Conservation (phyloP, 495 filamentous ascomycete species). For the Trypethelium eluteriae region DNA sequence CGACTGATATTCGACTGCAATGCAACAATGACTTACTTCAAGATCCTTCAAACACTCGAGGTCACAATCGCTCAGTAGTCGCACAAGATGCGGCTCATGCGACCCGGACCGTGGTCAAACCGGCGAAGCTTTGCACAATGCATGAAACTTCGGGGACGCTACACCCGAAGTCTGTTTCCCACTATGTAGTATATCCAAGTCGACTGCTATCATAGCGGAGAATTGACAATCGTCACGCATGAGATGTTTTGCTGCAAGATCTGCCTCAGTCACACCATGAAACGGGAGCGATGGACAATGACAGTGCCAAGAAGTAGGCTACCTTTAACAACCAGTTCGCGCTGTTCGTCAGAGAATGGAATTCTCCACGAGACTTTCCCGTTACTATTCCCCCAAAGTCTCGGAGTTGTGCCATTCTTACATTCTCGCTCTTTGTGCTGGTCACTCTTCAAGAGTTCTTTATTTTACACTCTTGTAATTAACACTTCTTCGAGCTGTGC, state of each 20-base stretch:
- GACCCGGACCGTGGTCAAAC: not conserved
- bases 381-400: not conserved
- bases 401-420: not conserved
- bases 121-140: not conserved
- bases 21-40: no score
- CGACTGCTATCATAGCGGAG: not conserved
- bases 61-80: not conserved
- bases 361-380: constrained; percentile 1
- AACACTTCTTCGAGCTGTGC: constrained; percentile 8
- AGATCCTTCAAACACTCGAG: not conserved
- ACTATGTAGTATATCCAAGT: not conserved
- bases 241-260: constrained; percentile 11
- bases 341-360: not conserved
- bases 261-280: constrained; percentile 3
- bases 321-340: not conserved
- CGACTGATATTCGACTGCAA: no score
- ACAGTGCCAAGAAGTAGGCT: not conserved
- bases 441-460: not conserved
- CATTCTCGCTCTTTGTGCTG: not conserved
- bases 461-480: constrained; percentile 2
- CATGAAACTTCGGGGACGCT: not conserved
- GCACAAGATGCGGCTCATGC: not conserved
- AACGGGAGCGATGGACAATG: not conserved
- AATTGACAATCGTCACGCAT: not conserved
- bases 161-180: not conserved